These are phyloP conservation scores for Ceratocystis huliohia DNA, from an alignment of 2,329 filamentous ascomycete species.

Conservation along the genomic window DNA sequence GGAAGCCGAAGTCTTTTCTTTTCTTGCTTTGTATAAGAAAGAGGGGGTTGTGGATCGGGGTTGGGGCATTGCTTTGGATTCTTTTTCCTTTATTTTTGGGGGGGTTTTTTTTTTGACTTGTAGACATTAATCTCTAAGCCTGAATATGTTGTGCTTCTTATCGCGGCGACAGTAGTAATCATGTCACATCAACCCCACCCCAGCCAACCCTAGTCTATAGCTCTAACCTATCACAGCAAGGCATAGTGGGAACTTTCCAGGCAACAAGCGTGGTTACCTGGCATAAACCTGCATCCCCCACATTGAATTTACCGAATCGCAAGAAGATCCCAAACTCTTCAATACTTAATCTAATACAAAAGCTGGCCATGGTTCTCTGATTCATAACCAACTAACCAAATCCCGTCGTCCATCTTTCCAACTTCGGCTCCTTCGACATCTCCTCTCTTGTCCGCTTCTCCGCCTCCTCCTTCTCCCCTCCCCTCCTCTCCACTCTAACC, in stretches of 20 bases:
- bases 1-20: neutral
- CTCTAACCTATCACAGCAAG: neutral
- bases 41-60: no score
- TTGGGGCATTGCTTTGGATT: no score
- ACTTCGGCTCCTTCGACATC: no score
- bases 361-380: no score
- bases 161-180: neutral
- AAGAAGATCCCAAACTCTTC: no score
- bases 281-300: neutral
- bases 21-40: neutral
- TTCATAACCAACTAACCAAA: no score
- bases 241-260: neutral
- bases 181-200: neutral
- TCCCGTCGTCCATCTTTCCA: no score
- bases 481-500: neutral
- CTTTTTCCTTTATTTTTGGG: neutral
- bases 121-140: conserved; percentile 3
- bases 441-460: no score
- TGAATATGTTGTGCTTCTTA: neutral
- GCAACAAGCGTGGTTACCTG: neutral
- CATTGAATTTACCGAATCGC: no score
- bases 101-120: neutral
- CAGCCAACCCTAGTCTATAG: neutral
- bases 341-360: no score
- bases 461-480: neutral